These are phyloP conservation scores for Ogataea paradorogensis DNA, from an alignment of 805 yeast genomes.

Conservation along the genomic window DNA sequence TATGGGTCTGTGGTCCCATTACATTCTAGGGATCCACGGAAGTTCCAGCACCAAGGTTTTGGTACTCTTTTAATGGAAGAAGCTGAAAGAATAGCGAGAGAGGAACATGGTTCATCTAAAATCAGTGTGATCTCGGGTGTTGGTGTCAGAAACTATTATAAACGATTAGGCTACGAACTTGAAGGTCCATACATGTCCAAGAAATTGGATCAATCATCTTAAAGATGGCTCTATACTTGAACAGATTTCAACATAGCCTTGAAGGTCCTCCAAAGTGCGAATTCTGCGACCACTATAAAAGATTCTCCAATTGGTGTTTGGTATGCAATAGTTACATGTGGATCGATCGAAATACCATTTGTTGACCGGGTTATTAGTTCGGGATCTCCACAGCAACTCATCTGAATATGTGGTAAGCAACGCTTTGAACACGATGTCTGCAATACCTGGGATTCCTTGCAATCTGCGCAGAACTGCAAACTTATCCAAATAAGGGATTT, in stretches of 20 bases:
- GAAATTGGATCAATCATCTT: constrained; percentile 12
- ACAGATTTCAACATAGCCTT: constrained; percentile 53
- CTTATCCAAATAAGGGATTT: constrained; percentile 82
- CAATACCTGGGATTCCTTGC: constrained; percentile 92
- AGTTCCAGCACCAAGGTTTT: constrained; percentile 98
- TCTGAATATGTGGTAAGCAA: constrained; percentile 64
- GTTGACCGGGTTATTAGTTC: constrained; percentile 84
- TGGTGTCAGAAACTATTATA: constrained; percentile 95
- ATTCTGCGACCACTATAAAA: constrained; percentile 41
- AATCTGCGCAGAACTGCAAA: constrained; percentile 81
- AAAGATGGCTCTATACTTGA: constrained; percentile 57
- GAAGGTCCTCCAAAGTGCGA: constrained; percentile 35
- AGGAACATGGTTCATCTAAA: constrained; percentile 90
- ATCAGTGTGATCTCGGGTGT: constrained; percentile 95
- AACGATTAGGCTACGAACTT: constrained; percentile 81
- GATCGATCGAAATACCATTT: constrained; percentile 97
- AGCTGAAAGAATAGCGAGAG: constrained; percentile 92
- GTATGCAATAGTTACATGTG: constrained; percentile 57
- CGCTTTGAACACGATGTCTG: constrained; percentile 87
- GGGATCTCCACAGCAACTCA: constrained; percentile 87
- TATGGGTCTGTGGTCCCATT: constrained; percentile 97
- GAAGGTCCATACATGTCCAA: constrained; percentile 99
- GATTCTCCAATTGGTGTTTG: constrained; percentile 37
- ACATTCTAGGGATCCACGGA: constrained; percentile 94
- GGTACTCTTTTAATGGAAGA: constrained; percentile 98